These are phyloP conservation scores for Hymenoscyphus scutula DNA, from an alignment of 2,329 filamentous ascomycete genomes.

Conservation along the genomic window DNA sequence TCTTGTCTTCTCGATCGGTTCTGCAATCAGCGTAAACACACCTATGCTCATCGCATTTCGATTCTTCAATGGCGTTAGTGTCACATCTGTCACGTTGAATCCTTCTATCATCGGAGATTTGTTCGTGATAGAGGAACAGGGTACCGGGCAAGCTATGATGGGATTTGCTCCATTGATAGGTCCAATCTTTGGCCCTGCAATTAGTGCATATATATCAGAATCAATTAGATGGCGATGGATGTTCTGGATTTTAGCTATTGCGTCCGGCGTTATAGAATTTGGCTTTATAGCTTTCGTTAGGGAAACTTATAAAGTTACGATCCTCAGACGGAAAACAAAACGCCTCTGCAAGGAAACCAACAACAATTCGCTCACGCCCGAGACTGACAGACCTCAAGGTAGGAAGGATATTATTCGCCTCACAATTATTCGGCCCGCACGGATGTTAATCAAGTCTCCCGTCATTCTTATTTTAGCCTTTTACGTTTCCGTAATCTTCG, in stretches of 20 bases:
- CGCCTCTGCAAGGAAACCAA: slow-evolving; percentile 37
- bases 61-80: slow-evolving; percentile 56
- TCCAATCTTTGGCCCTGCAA: slow-evolving; percentile 35
- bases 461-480: slow-evolving; percentile 35
- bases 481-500: slow-evolving; percentile 8
- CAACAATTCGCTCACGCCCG: slow-evolving; percentile 48
- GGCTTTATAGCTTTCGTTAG: slow-evolving; percentile 44
- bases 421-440: slow-evolving; percentile 49
- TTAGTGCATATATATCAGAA: slow-evolving; percentile 38
- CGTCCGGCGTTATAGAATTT: slow-evolving; percentile 40
- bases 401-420: slow-evolving; percentile 34
- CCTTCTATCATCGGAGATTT: slow-evolving; percentile 66
- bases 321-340: slow-evolving; percentile 38
- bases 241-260: slow-evolving; percentile 47
- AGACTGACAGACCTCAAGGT: slow-evolving; percentile 31
- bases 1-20: slow-evolving; percentile 40
- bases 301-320: slow-evolving; percentile 40
- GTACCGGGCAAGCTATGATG: slow-evolving; percentile 53
- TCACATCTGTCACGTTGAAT: slow-evolving; percentile 49
- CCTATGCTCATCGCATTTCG: slow-evolving; percentile 54
- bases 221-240: slow-evolving; percentile 40
- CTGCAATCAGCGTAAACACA: slow-evolving; percentile 48
- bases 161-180: slow-evolving; percentile 42
- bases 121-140: slow-evolving; percentile 55
- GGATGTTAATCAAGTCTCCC: slow-evolving; percentile 37